Base-by-base conservation (phyloP, 495 filamentous ascomycete species). In the Oidiodendron maius region DNA sequence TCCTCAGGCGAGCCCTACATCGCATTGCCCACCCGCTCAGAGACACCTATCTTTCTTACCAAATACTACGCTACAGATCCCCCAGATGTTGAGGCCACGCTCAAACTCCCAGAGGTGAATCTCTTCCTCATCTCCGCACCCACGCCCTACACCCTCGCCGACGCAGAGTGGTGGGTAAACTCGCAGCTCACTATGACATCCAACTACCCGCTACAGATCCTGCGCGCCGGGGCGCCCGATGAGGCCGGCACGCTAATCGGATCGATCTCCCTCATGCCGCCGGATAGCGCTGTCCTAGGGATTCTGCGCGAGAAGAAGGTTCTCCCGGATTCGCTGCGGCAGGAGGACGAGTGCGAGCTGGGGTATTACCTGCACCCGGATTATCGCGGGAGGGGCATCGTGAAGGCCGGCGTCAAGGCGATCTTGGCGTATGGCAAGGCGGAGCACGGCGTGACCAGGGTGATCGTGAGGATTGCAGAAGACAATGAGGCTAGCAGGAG, bases 311-410 rank as follows among this genome's bases (percentile, higher is more conserved):
- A 24, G 6, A 24, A 24, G 23, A 44, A 12, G 3, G 9, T 12
- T 44, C 43, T 21, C 13, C 11, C 23, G 18, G 12, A 6, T 4
- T 15, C 18, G 15, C 16, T 17, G 4, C 16, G 4, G 32, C n/a
- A 9, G 4, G 22, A 10, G 30, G 30, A 30, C 16, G 30, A 38
- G 30, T 42, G 1, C 22, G 21, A 48, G 15, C 18, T 54, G 9
- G 51, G 46, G 2, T 54, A 54, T 36, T 49, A 50, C n/a, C 30
- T 54, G 12, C 34, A 32, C 30, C 45, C 51, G 12, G 44, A 54
- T 6, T 45, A 23, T 17, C 22, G 30, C 6, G 45, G 46, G 1
- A 35, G 22, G 11, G 38, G 36, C 6, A 50, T 54, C 28, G 44
- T 54, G 45, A 18, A 20, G 12, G 12, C 3, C 9, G 45, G 37